Base-by-base conservation (phyloP, 1,284 basidiomycete species). In the Ceratobasidium sp. region DNA sequence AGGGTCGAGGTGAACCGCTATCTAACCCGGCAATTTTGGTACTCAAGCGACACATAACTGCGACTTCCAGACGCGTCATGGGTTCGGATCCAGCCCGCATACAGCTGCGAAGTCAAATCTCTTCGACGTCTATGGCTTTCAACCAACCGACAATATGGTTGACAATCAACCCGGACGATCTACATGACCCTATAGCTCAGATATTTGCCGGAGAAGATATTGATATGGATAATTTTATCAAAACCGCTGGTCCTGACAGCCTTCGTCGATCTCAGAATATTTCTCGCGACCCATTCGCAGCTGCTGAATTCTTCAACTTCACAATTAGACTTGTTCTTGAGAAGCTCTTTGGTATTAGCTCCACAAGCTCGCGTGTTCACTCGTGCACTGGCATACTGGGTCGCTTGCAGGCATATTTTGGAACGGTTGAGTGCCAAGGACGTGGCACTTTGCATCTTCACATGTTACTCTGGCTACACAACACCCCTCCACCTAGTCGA, bases 271-370 rank as follows among this genome's bases (percentile, higher is more conserved):
- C 79, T 1, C 7, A 62, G 0, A 83, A 82, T 54, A 79, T 84
- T 5, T 79, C 82, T 0, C 14, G 26, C 0, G 81, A 86, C 76
- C 82, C 82, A 14, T 84, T 78, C 71, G 81, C 81, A 0, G 77
- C 82, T 0, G 80, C 82, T 0, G 76, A 81, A 52, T 85, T 80
- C 70, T 85, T 83, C 69, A 23, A 85, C 49, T 81, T 83, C 54
- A 78, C 81, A 0, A 81, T 86, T 1, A 21, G 74, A 0, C 73
- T 76, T 0, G 77, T 85, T 0, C 57, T 85, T 0, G 76, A 81
- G 26, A 78, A 47, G 0, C 35, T 86, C 0, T 81, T 85, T 62
- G 80, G 81, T 0, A 75, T 85, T 0, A 43, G 18, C 59, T 73
- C 82, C 13, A 70, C 75, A 3, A 76, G 73, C 61, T 14, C 5